These are phyloP conservation scores for Geum urbanum DNA, from an alignment of 306 rosid species.

Conservation along the genomic window DNA sequence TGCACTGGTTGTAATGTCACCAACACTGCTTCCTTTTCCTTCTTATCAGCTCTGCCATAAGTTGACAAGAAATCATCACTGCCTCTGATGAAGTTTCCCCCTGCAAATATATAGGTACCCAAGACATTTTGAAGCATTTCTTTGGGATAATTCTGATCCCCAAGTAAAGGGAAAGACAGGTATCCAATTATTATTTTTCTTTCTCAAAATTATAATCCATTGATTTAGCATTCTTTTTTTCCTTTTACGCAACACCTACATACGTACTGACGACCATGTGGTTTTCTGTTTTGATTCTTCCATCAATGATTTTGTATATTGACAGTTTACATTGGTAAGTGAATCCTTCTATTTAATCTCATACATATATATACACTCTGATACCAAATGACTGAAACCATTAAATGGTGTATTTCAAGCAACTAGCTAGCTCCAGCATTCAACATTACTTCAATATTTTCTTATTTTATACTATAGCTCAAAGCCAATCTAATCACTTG, in stretches of 20 bases:
- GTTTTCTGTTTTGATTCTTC: constrained; percentile 4
- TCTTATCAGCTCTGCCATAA: no score
- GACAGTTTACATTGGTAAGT: constrained; percentile 41
- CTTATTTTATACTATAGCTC: no score
- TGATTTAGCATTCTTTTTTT: not conserved
- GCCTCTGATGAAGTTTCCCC: no score
- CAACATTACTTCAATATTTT: no score
- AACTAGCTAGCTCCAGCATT: no score
- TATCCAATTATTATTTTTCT: not conserved
- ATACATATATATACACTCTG: no score
- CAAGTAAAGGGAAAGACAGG: constrained; percentile 23
- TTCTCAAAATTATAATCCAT: not conserved
- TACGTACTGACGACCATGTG: constrained; percentile 1
- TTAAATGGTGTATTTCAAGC: no score
- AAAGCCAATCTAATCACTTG: no score
- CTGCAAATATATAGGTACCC: constrained; percentile 33
- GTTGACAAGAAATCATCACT: no score
- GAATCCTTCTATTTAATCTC: not conserved
- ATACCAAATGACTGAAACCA: no score
- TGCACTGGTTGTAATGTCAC: no score
- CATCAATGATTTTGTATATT: constrained; percentile 3
- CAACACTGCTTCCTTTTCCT: no score
- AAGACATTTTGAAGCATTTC: constrained; percentile 33
- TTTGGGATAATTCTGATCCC: constrained; percentile 26
- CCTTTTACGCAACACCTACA: not conserved